Conservation (phyloP, 305 asterid genomes). For the Galium porrigens region DNA sequence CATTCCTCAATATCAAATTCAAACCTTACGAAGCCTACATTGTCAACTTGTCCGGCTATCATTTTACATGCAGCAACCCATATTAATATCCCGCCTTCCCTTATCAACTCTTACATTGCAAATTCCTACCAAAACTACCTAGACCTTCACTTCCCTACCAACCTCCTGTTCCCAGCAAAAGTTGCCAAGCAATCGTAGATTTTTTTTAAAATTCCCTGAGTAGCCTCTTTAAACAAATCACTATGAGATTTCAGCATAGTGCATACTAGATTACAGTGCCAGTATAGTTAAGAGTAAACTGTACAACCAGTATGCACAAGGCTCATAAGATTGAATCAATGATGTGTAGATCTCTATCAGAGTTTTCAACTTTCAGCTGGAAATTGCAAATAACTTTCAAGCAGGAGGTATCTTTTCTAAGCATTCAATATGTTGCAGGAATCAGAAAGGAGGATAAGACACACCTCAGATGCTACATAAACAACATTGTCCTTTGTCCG, state of each 20-base stretch:
- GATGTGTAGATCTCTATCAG: neutral
- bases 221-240: too few species aligned
- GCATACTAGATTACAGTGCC: neutral
- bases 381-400: neutral
- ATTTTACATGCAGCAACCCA: too few species aligned
- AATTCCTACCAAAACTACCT: too few species aligned
- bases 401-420: neutral
- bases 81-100: too few species aligned
- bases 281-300: too few species aligned
- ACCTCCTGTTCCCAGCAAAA: too few species aligned
- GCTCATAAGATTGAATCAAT: neutral
- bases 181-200: too few species aligned
- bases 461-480: conserved; percentile 98
- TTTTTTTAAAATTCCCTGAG: too few species aligned
- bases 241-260: neutral
- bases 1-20: neutral
- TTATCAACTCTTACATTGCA: too few species aligned
- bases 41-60: too few species aligned
- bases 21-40: too few species aligned
- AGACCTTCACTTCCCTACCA: too few species aligned
- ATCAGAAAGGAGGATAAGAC: conserved; percentile 2
- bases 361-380: neutral
- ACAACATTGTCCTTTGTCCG: conserved; percentile 84
- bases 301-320: neutral
- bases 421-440: neutral